These are phyloP conservation scores for Cystobasidium tubakii DNA, from an alignment of 768 basidiomycete genomes.

Conservation along the genomic window DNA sequence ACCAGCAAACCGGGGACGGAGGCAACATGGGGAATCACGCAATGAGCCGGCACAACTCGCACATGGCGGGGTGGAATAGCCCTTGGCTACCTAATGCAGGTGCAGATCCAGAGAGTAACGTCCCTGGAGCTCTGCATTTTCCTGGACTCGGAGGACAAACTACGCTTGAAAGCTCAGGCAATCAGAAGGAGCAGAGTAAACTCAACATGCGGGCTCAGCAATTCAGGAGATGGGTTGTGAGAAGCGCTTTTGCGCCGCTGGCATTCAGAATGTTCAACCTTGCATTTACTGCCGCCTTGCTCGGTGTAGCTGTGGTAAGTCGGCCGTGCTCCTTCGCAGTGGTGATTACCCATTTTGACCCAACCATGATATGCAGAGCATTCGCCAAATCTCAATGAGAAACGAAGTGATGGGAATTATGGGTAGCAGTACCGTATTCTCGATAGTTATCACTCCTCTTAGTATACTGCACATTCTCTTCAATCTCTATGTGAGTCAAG, in stretches of 20 bases:
- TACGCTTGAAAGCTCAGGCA: slow-evolving; percentile 7
- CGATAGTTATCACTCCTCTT: slow-evolving; percentile 76
- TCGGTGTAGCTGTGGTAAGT: slow-evolving; percentile 63
- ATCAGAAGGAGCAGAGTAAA: not conserved
- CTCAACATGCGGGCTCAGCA: not conserved
- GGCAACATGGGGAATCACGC: not conserved
- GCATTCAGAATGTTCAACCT: slow-evolving; percentile 79
- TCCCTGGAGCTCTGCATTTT: not conserved
- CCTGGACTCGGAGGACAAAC: not conserved
- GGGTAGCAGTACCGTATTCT: slow-evolving; percentile 75
- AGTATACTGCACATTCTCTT: slow-evolving; percentile 78
- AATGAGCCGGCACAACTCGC: not conserved
- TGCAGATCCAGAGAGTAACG: slow-evolving; percentile 23
- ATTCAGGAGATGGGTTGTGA: slow-evolving; percentile 19
- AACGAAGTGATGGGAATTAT: slow-evolving; percentile 62
- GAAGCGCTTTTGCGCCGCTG: slow-evolving; percentile 42
- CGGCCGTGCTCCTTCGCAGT: slow-evolving; percentile 43
- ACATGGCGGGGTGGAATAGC: slow-evolving; percentile 44
- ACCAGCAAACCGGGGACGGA: not conserved
- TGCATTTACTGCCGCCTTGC: slow-evolving; percentile 68
- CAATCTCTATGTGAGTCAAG: slow-evolving; percentile 68
- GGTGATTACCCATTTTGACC: not conserved
- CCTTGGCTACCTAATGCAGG: slow-evolving; percentile 42
- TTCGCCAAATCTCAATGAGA: slow-evolving; percentile 59
- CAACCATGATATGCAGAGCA: slow-evolving; percentile 45